These are phyloP conservation scores for Neurospora sp. DNA, from an alignment of 495 filamentous ascomycete species.

Conservation along the genomic window DNA sequence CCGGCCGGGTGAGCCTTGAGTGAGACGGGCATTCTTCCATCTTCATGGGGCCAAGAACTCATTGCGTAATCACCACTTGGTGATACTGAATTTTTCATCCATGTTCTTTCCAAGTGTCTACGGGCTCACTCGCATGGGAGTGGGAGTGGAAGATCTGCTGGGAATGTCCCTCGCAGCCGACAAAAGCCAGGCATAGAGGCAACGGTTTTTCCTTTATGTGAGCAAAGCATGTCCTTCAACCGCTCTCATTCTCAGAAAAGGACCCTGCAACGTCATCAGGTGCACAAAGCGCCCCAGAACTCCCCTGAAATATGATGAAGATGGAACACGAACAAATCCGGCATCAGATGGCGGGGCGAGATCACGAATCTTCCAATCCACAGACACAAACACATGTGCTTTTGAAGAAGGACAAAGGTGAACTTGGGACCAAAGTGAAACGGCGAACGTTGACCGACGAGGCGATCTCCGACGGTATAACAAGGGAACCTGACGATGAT, in stretches of 20 bases:
- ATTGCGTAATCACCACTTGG: background rate
- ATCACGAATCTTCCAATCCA: background rate
- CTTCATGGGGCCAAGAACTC: too few species aligned
- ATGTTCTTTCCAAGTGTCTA: background rate
- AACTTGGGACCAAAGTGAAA: background rate
- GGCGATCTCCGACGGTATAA: background rate
- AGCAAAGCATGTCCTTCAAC: background rate
- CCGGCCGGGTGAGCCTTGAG: background rate
- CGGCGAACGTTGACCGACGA: background rate
- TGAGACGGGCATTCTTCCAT: background rate
- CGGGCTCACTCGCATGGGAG: background rate
- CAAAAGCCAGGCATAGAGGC: background rate
- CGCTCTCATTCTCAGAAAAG: too few species aligned
- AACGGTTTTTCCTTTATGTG: background rate
- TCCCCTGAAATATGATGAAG: background rate
- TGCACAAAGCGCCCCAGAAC: background rate
- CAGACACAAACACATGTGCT: background rate
- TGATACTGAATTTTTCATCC: background rate
- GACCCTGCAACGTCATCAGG: background rate
- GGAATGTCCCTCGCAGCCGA: background rate
- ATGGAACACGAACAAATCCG: background rate
- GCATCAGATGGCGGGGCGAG: background rate
- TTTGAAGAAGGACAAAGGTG: background rate
- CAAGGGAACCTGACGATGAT: background rate
- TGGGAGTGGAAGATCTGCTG: background rate